Evolutionary conservation across 2,329 filamentous ascomycete genomes (phyloP).

Genomic region (Rutstroemia sp.): DNA sequence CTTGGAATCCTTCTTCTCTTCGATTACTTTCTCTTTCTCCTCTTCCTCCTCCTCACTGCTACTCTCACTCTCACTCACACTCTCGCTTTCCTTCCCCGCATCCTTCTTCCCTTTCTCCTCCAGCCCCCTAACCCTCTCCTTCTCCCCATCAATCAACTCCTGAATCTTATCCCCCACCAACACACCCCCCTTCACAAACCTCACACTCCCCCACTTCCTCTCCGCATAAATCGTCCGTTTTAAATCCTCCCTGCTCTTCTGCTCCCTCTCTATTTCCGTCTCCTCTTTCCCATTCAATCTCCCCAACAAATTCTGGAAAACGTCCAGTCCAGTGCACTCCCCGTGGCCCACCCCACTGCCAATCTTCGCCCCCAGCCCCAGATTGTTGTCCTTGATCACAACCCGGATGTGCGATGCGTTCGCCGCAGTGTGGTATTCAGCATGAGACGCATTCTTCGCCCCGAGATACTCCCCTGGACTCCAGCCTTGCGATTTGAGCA

Average conservation of each 20-base stretch:
- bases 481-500: slow-evolving; percentile 87
- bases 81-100: slow-evolving; percentile 1
- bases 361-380: slow-evolving; percentile 78
- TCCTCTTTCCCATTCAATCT: slow-evolving; percentile 84
- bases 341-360: slow-evolving; percentile 58
- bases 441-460: slow-evolving; percentile 65
- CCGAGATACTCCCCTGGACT: slow-evolving; percentile 77
- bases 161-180: slow-evolving; percentile 50
- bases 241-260: slow-evolving; percentile 58
- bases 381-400: slow-evolving; percentile 79
- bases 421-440: slow-evolving; percentile 68
- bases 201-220: slow-evolving; percentile 70
- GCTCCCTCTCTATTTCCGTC: slow-evolving; percentile 62
- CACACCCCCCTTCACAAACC: slow-evolving; percentile 82
- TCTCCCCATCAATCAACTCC: slow-evolving; percentile 34
- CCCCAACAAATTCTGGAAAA: slow-evolving; percentile 79
- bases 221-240: slow-evolving; percentile 69
- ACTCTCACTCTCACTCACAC: slow-evolving; percentile 5
- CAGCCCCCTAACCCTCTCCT: slow-evolving; percentile 26
- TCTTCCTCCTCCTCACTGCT: slow-evolving; percentile 2
- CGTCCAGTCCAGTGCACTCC: slow-evolving; percentile 77
- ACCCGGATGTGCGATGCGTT: slow-evolving; percentile 83
- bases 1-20: slow-evolving; percentile 27
- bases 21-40: slow-evolving; percentile 11
- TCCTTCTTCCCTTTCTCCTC: slow-evolving; percentile 12